These are phyloP conservation scores for Fraxinus pennsylvanica DNA, from an alignment of 257 asterid genomes.

Conservation along the genomic window DNA sequence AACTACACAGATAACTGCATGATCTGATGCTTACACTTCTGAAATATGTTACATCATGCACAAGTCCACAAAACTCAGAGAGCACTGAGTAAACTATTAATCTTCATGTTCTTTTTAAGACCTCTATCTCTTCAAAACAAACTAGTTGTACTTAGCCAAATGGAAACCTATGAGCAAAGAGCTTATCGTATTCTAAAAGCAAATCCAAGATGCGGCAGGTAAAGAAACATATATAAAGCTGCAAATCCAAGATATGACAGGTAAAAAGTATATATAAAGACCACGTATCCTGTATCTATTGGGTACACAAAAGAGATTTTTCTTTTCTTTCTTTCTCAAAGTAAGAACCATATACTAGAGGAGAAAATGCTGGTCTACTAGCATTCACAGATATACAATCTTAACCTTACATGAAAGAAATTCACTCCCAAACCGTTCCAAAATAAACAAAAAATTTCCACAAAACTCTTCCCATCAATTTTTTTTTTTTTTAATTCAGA, in stretches of 20 bases:
- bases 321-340: neutral
- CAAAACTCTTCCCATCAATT: neutral
- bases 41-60: conserved; percentile 18
- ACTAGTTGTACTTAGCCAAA: neutral
- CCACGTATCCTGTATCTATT: neutral
- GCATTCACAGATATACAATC: neutral
- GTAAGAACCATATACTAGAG: neutral
- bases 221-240: neutral
- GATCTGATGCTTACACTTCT: neutral
- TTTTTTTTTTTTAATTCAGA: neutral
- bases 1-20: neutral
- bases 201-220: neutral
- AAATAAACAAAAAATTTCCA: neutral
- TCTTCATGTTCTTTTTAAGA: neutral
- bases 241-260: too few species aligned
- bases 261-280: neutral
- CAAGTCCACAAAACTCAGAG: conserved; percentile 1
- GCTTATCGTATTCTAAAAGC: neutral
- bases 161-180: neutral
- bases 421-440: neutral
- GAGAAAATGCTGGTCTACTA: neutral
- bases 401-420: neutral
- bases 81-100: neutral
- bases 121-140: neutral
- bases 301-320: neutral